A percentile compares a stretch with the other conserved stretches of the same genome.
phyloP scores from a whole-genome alignment of 2,329 filamentous ascomycete genomes.

The Calonectria hongkongensis region DNA sequence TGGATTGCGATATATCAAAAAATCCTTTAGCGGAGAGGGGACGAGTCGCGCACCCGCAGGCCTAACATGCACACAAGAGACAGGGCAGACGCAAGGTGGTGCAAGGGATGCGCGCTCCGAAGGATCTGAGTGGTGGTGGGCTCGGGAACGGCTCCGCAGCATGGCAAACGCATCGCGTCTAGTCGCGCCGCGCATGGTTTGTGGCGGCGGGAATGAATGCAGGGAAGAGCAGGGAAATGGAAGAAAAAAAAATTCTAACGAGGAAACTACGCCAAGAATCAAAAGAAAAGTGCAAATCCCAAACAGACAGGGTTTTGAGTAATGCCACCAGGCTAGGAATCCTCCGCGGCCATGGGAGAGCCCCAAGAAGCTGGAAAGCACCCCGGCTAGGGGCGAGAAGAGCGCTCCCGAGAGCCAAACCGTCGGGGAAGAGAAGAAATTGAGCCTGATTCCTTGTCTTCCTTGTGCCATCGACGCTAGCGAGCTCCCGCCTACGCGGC shows the following conservation, averaged over 20 bases:
- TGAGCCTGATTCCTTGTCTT: not conserved
- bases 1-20: conserved; percentile 30
- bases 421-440: conserved; percentile 6
- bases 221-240: not conserved
- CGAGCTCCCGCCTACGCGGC: conserved; percentile 31
- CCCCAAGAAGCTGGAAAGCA: conserved; percentile 9
- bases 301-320: conserved; percentile 21
- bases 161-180: conserved; percentile 13
- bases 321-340: conserved; percentile 15
- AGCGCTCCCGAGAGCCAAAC: conserved; percentile 19
- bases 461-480: conserved; percentile 22
- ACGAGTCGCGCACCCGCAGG: conserved; percentile 24
- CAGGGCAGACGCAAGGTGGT: conserved; percentile 13
- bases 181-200: conserved; percentile 24
- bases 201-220: conserved; percentile 29
- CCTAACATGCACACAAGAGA: conserved; percentile 8
- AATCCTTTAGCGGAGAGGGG: conserved; percentile 19
- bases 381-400: conserved; percentile 19
- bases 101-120: conserved; percentile 7
- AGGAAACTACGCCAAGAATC: conserved; percentile 22
- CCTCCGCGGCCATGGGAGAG: conserved; percentile 16
- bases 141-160: conserved; percentile 36
- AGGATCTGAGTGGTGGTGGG: conserved; percentile 2
- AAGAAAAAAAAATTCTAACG: not conserved
- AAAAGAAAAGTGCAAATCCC: conserved; percentile 14